Conservation (phyloP, 106 monocot species). For the Gastrodia elata region DNA sequence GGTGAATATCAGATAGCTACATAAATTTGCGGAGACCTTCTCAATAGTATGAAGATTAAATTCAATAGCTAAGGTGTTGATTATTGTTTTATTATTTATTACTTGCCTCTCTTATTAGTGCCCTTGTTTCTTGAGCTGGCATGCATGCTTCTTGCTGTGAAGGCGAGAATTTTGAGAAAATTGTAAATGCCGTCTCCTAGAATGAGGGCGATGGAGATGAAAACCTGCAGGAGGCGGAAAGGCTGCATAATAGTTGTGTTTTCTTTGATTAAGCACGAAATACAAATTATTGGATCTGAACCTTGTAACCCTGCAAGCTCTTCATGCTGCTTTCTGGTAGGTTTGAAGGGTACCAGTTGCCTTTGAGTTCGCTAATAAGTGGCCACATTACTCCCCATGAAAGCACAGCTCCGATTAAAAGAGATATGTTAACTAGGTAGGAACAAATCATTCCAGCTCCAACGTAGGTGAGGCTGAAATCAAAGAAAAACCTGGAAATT, state of each 20-base stretch:
- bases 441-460: slow-evolving; percentile 98
- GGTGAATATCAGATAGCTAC: too few relatives aligned
- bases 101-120: slow-evolving; percentile 38
- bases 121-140: slow-evolving; percentile 22
- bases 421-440: slow-evolving; percentile 88
- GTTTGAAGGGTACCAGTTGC: slow-evolving; percentile 66
- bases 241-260: background rate
- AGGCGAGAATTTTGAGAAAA: slow-evolving; percentile 64
- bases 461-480: slow-evolving; percentile 86
- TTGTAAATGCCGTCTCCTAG: slow-evolving; percentile 92
- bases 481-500: slow-evolving; percentile 78
- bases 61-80: too few relatives aligned
- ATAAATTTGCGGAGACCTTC: too few relatives aligned
- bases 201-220: slow-evolving; percentile 84
- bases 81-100: background rate
- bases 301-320: slow-evolving; percentile 95
- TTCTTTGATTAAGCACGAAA: background rate
- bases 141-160: slow-evolving; percentile 54
- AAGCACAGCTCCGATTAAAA: slow-evolving; percentile 78
- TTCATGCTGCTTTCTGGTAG: slow-evolving; percentile 80
- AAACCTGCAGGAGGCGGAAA: slow-evolving; percentile 50
- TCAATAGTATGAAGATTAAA: too few relatives aligned
- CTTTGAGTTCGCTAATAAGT: slow-evolving; percentile 65
- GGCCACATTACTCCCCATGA: slow-evolving; percentile 99
- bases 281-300: background rate